phyloP scores from a whole-genome alignment of 176 grass and related monocot species.

The Phyllostachys edulis region DNA sequence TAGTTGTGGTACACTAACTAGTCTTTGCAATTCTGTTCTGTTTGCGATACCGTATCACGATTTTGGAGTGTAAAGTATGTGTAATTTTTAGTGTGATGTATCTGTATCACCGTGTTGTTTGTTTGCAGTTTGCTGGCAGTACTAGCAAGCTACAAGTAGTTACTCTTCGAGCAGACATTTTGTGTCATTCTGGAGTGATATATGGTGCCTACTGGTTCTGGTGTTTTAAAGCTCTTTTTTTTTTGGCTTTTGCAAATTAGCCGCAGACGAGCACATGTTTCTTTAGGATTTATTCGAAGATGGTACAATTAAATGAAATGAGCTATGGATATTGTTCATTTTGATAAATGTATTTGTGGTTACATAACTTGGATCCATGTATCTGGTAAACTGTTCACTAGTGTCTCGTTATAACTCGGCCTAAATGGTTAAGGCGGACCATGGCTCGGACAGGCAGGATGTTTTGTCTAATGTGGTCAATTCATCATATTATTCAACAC shows the following conservation, averaged over 20 bases:
- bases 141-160: conserved; percentile 3
- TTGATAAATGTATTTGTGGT: neutral
- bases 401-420: neutral
- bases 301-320: neutral
- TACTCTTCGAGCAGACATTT: neutral
- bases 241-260: neutral
- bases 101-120: neutral
- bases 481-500: neutral
- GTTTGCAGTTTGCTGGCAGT: conserved; percentile 29
- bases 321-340: neutral
- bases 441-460: neutral
- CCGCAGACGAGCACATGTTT: neutral
- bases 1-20: conserved; percentile 40
- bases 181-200: neutral
- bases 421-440: neutral
- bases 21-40: conserved; percentile 4
- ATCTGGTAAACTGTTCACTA: neutral
- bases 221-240: no score
- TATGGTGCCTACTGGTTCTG: neutral
- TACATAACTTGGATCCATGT: neutral
- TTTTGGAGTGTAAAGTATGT: conserved; percentile 51
- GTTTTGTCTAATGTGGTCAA: neutral
- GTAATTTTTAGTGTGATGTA: conserved; percentile 28
- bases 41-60: conserved; percentile 21
- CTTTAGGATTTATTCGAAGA: neutral